These are phyloP conservation scores for Candida rishiriensis DNA, from an alignment of 805 yeast species.

Conservation along the genomic window DNA sequence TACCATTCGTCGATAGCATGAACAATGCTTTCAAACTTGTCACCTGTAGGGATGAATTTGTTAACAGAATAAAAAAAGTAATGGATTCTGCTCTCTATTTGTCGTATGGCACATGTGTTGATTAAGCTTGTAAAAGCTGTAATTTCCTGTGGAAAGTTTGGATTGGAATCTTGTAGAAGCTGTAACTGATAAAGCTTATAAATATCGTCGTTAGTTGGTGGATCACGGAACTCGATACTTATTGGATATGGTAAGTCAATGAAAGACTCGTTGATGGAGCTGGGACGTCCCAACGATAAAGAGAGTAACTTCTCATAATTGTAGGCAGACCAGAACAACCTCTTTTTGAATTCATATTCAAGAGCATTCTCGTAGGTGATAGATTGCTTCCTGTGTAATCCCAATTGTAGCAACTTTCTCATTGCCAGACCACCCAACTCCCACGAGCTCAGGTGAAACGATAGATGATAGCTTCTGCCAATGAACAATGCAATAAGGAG, in stretches of 20 bases:
- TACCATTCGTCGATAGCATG: slow-evolving; percentile 17
- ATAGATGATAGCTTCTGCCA: slow-evolving; percentile 16
- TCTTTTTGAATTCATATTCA: slow-evolving; percentile 18
- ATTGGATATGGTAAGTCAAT: slow-evolving; percentile 21
- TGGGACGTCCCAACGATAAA: slow-evolving; percentile 20
- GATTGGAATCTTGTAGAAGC: slow-evolving; percentile 11
- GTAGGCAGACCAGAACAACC: slow-evolving; percentile 22
- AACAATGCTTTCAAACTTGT: slow-evolving; percentile 11
- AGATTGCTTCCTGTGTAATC: slow-evolving; percentile 16
- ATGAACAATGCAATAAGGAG: slow-evolving; percentile 15
- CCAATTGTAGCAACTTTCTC: slow-evolving; percentile 18
- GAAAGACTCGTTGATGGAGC: slow-evolving; percentile 17
- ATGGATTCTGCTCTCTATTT: slow-evolving; percentile 19
- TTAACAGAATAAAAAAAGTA: slow-evolving; percentile 14
- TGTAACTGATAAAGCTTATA: slow-evolving; percentile 12
- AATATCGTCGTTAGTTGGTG: slow-evolving; percentile 9
- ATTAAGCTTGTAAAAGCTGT: slow-evolving; percentile 13
- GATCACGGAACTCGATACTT: slow-evolving; percentile 9
- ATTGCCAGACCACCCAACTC: slow-evolving; percentile 20
- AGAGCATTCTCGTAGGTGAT: slow-evolving; percentile 11
- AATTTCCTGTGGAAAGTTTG: slow-evolving; percentile 11
- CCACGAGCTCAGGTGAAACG: slow-evolving; percentile 18
- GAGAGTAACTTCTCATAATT: slow-evolving; percentile 17
- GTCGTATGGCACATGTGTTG: slow-evolving; percentile 15
- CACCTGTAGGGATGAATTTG: slow-evolving; percentile 8